Conservation (phyloP, 352 stramenopile genomes). For the Phytophthora foliorum region DNA sequence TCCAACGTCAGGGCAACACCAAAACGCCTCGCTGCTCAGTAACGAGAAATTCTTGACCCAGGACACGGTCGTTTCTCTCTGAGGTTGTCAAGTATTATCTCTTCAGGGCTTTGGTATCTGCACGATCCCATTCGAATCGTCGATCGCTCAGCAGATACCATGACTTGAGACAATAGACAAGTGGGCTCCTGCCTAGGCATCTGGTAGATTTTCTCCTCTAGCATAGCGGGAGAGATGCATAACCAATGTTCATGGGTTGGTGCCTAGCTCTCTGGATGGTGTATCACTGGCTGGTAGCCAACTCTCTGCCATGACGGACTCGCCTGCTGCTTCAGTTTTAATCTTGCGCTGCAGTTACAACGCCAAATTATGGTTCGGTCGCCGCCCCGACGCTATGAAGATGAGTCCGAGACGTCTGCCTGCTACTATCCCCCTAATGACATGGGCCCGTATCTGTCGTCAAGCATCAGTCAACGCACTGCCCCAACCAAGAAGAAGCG, state of each 20-base stretch:
- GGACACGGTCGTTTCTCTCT: neutral
- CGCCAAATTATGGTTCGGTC: slow-evolving; percentile 34
- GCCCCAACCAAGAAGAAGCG: slow-evolving; percentile 34
- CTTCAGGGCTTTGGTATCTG: neutral
- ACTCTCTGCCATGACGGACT: slow-evolving; percentile 28
- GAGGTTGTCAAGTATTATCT: too few species aligned
- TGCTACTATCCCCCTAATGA: slow-evolving; percentile 42
- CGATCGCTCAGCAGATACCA: neutral
- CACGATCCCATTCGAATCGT: neutral
- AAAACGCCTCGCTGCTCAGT: neutral
- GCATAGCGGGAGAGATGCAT: slow-evolving; percentile 10
- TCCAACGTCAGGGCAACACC: neutral
- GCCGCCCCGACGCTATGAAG: slow-evolving; percentile 30
- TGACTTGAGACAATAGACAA: slow-evolving; percentile 7
- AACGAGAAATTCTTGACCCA: neutral
- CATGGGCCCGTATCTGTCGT: slow-evolving; percentile 41
- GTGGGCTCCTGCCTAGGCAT: neutral
- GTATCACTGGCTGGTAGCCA: slow-evolving; percentile 6
- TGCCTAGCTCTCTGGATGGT: neutral
- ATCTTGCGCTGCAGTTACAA: slow-evolving; percentile 23
- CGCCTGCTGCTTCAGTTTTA: slow-evolving; percentile 31
- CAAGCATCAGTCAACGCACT: slow-evolving; percentile 32
- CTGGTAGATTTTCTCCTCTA: neutral
- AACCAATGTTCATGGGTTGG: neutral
- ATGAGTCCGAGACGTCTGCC: slow-evolving; percentile 32